Conservation (phyloP, 305 asterid genomes). For the Fraxinus latifolia region DNA sequence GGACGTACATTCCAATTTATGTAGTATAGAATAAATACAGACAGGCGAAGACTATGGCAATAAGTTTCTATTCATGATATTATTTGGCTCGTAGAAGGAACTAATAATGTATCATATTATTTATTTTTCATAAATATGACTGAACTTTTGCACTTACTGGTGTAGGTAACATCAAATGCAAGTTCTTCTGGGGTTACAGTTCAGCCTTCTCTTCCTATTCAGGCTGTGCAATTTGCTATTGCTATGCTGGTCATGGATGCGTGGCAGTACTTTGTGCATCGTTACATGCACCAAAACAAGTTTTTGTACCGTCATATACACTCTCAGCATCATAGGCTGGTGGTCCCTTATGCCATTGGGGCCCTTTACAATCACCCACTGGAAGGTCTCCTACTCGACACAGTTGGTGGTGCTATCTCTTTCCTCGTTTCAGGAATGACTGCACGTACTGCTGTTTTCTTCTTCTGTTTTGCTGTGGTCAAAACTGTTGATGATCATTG, state of each 20-base stretch:
- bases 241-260: slow-evolving; percentile 93
- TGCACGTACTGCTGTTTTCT: slow-evolving; percentile 69
- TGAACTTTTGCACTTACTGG: slow-evolving; percentile 30
- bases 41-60: not conserved
- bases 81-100: not conserved
- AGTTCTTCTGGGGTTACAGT: slow-evolving; percentile 36
- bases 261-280: slow-evolving; percentile 96
- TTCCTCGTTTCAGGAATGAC: slow-evolving; percentile 86
- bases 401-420: slow-evolving; percentile 89
- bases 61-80: not conserved
- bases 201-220: slow-evolving; percentile 60
- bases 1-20: not conserved
- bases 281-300: slow-evolving; percentile 92
- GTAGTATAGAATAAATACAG: not conserved
- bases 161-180: slow-evolving; percentile 61
- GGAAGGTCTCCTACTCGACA: slow-evolving; percentile 82
- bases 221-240: slow-evolving; percentile 48
- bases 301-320: slow-evolving; percentile 73
- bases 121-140: slow-evolving; percentile 12
- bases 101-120: not conserved
- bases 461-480: slow-evolving; percentile 80
- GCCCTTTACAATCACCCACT: slow-evolving; percentile 91
- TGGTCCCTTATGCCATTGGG: slow-evolving; percentile 78
- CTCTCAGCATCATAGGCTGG: slow-evolving; percentile 78
- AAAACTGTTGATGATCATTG: slow-evolving; percentile 90